phyloP scores from a whole-genome alignment of 768 basidiomycete species.

The Pleurotus citrinopileatus region DNA sequence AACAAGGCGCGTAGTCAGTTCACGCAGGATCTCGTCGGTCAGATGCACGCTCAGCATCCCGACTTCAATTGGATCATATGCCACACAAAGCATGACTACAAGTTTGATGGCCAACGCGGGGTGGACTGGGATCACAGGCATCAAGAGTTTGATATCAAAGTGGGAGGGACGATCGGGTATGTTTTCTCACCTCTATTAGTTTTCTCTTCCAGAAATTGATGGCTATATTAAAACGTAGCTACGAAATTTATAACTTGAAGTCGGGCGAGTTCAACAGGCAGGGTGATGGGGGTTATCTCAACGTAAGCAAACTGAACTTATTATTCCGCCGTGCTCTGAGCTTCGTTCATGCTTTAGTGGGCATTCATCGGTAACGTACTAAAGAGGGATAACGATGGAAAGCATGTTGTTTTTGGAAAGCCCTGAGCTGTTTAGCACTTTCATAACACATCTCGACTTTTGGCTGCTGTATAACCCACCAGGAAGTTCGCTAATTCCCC shows the following conservation, averaged over 20 bases:
- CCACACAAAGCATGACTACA: conserved; percentile 9
- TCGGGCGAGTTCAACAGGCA: background rate
- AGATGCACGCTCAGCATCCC: background rate
- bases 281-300: background rate
- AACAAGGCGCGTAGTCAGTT: conserved; percentile 2
- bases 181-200: background rate
- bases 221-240: background rate
- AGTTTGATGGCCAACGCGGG: conserved; percentile 5
- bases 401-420: background rate
- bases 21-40: background rate
- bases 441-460: too few species aligned
- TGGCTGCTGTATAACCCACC: too few species aligned
- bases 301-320: background rate
- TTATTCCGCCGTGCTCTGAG: background rate
- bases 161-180: conserved; percentile 12
- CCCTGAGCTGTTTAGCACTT: too few species aligned
- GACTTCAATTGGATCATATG: conserved; percentile 13
- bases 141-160: conserved; percentile 13
- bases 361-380: background rate
- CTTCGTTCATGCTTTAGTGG: background rate
- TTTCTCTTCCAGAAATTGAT: background rate
- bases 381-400: background rate
- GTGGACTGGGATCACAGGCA: conserved; percentile 13
- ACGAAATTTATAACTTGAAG: background rate
- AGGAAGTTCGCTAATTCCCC: too few species aligned